Evolutionary conservation across 768 basidiomycete genomes (phyloP).

Genomic region (Gyrodon lividus): DNA sequence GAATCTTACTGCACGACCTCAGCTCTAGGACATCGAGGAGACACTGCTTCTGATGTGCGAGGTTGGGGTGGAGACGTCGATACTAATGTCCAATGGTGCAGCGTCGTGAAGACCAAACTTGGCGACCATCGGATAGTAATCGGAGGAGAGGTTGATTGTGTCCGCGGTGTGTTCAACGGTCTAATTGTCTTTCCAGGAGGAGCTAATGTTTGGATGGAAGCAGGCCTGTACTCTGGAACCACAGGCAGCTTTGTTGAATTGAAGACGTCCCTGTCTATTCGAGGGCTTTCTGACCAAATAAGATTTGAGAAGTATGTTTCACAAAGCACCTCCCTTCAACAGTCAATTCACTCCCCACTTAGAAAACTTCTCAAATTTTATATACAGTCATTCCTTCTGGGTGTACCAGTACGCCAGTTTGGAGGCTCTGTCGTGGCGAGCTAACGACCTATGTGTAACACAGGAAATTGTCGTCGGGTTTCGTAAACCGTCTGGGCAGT

Average conservation of each 20-base stretch:
- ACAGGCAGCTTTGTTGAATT: slow-evolving; percentile 78
- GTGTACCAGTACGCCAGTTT: slow-evolving; percentile 68
- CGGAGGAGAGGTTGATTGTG: slow-evolving; percentile 91
- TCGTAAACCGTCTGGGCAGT: slow-evolving; percentile 70
- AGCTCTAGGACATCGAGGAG: slow-evolving; percentile 21
- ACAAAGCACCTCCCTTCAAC: not conserved
- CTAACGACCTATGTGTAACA: slow-evolving; percentile 6
- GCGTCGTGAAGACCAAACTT: slow-evolving; percentile 82
- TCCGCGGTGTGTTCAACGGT: slow-evolving; percentile 52
- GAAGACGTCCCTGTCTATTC: slow-evolving; percentile 79
- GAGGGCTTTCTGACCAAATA: slow-evolving; percentile 59
- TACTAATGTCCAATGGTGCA: slow-evolving; percentile 90
- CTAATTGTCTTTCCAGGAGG: not conserved
- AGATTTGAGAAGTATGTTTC: slow-evolving; percentile 72
- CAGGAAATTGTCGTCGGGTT: slow-evolving; percentile 89
- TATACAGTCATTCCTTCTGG: slow-evolving; percentile 87
- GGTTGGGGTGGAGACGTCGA: slow-evolving; percentile 84
- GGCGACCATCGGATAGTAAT: slow-evolving; percentile 70
- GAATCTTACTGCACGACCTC: slow-evolving; percentile 80
- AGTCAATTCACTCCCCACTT: slow-evolving; percentile 9
- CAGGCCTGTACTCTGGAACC: slow-evolving; percentile 60
- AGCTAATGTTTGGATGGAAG: not conserved
- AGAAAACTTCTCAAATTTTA: slow-evolving; percentile 93
- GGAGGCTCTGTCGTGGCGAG: not conserved
- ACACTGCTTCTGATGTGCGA: slow-evolving; percentile 23